phyloP scores from a whole-genome alignment of 331 rosid genomes.

The Pyrus hybrid region DNA sequence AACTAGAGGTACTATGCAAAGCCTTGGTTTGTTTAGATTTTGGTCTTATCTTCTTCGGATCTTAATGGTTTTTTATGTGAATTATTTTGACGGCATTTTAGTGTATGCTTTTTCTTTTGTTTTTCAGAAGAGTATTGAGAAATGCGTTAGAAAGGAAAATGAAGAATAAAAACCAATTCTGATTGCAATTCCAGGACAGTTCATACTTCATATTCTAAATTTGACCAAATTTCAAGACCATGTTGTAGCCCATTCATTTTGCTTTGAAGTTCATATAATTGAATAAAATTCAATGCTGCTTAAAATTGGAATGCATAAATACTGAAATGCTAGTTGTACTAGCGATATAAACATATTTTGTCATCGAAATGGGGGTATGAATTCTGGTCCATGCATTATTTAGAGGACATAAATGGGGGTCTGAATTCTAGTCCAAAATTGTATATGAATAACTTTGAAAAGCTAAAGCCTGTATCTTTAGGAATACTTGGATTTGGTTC shows the following conservation, averaged over 20 bases:
- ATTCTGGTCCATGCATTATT: neutral
- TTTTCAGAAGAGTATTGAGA: slow-evolving; percentile 1
- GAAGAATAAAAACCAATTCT: neutral
- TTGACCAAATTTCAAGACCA: neutral
- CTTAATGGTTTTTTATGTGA: neutral
- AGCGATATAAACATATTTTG: neutral
- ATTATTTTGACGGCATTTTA: neutral
- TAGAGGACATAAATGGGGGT: neutral
- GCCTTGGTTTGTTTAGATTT: slow-evolving; percentile 42
- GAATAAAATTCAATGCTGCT: neutral
- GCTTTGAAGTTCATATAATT: neutral
- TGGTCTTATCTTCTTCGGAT: neutral
- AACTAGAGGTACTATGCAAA: slow-evolving; percentile 70
- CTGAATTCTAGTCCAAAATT: neutral
- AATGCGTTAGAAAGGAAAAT: neutral
- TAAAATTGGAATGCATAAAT: neutral
- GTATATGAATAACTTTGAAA: neutral
- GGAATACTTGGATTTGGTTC: neutral
- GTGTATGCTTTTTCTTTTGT: neutral
- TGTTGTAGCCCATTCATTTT: neutral
- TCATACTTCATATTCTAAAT: neutral
- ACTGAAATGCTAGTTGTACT: neutral
- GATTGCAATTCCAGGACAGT: too few relatives aligned
- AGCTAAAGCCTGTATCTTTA: neutral
- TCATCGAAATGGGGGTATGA: too few relatives aligned